Evolutionary conservation across 208 protist species (phyloP).

Genomic region (Leishmania guyanensis): DNA sequence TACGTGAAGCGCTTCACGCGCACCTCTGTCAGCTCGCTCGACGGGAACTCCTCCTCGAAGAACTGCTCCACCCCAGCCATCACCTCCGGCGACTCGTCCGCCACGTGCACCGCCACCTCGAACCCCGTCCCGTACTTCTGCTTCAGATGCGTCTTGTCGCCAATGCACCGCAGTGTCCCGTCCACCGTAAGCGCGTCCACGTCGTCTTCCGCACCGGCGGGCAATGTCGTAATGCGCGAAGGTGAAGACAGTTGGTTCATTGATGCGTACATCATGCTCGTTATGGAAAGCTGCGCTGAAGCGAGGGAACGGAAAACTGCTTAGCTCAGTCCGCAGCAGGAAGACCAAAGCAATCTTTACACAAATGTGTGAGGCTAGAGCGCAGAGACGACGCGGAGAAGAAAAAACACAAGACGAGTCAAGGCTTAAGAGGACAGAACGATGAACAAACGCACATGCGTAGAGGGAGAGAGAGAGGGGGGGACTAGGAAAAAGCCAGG

Average conservation of each 20-base stretch:
- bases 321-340: neutral
- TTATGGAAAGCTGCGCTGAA: neutral
- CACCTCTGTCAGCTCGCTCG: conserved; percentile 40
- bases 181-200: conserved; percentile 88
- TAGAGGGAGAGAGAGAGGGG: too few relatives aligned
- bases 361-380: neutral
- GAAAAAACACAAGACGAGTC: neutral
- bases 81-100: conserved; percentile 11
- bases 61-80: conserved; percentile 34
- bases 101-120: conserved; percentile 49
- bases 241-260: neutral
- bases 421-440: too few relatives aligned
- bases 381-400: neutral
- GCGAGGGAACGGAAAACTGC: neutral
- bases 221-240: neutral
- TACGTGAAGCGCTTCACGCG: conserved; percentile 44
- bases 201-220: conserved; percentile 8
- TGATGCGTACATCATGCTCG: neutral
- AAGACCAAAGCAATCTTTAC: neutral
- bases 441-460: too few relatives aligned
- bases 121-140: conserved; percentile 71
- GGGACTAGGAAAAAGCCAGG: neutral
- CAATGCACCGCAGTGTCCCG: conserved; percentile 85
- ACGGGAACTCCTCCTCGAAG: conserved; percentile 37
- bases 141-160: conserved; percentile 85